phyloP scores from a whole-genome alignment of 805 yeast genomes.

The Kodamaea kakaduensis region DNA sequence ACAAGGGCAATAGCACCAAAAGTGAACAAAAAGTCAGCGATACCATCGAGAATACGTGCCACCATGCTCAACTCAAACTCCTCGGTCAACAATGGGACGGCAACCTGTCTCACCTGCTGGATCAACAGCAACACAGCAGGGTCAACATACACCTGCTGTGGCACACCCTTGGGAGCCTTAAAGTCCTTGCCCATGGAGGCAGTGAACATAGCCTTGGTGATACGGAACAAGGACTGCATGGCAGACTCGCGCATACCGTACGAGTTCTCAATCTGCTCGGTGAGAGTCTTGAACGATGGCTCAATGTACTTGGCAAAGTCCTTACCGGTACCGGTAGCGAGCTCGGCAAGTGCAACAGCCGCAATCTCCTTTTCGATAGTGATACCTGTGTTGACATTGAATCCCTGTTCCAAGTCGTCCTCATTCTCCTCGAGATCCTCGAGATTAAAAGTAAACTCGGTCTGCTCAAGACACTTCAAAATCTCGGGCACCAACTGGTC shows the following conservation, averaged over 20 bases:
- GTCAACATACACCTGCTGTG: slow-evolving; percentile 57
- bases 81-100: slow-evolving; percentile 60
- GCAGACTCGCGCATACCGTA: slow-evolving; percentile 92
- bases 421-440: slow-evolving; percentile 55
- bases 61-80: slow-evolving; percentile 86
- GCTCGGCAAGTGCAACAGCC: slow-evolving; percentile 82
- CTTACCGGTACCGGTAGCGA: slow-evolving; percentile 82
- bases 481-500: slow-evolving; percentile 80
- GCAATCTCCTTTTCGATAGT: slow-evolving; percentile 96
- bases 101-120: slow-evolving; percentile 60
- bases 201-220: slow-evolving; percentile 64
- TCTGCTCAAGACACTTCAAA: slow-evolving; percentile 77
- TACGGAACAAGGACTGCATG: slow-evolving; percentile 75
- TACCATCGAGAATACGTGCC: slow-evolving; percentile 67
- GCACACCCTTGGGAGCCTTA: slow-evolving; percentile 61
- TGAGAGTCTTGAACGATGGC: slow-evolving; percentile 56
- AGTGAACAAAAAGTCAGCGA: slow-evolving; percentile 61
- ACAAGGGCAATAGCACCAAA: slow-evolving; percentile 73
- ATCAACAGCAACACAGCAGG: slow-evolving; percentile 55
- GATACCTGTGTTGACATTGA: slow-evolving; percentile 89
- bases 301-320: slow-evolving; percentile 77
- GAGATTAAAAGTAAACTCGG: slow-evolving; percentile 68
- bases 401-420: slow-evolving; percentile 61
- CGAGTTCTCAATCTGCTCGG: slow-evolving; percentile 75
- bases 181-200: slow-evolving; percentile 46